Evolutionary conservation across 139 green algal species (phyloP).

Genomic region (Asterochloris sp.): DNA sequence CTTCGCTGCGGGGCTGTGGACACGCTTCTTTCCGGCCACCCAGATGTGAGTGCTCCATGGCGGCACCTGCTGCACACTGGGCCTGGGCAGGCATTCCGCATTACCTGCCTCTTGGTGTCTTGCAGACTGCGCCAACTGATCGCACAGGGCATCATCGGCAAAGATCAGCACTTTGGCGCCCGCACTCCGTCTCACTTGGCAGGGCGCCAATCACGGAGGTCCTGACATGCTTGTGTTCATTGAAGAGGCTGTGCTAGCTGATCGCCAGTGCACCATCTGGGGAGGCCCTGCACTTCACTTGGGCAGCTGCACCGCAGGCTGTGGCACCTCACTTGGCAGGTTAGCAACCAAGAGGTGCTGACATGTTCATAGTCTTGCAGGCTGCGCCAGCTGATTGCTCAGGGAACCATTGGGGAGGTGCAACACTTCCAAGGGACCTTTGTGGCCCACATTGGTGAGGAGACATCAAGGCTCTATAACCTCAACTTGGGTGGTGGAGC

Average conservation of each 20-base stretch:
- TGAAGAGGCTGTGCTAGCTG: no score
- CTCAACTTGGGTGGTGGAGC: constrained; percentile 18
- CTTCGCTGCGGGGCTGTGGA: constrained; percentile 18
- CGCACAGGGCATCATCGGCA: constrained; percentile 15
- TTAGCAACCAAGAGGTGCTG: not conserved
- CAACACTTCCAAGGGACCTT: constrained; percentile 18
- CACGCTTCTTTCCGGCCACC: constrained; percentile 5
- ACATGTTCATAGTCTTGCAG: not conserved
- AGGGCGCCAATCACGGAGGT: no score
- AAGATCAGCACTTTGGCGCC: constrained; percentile 7
- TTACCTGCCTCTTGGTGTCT: no score
- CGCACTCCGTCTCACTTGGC: no score
- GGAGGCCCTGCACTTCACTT: no score
- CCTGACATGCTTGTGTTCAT: no score
- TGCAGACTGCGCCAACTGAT: constrained; percentile 27
- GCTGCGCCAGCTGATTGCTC: constrained; percentile 27
- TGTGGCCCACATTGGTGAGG: constrained; percentile 4
- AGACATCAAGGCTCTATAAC: constrained; percentile 17
- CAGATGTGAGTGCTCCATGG: not conserved
- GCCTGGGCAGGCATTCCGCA: no score
- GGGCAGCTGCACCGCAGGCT: no score
- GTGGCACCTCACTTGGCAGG: no score
- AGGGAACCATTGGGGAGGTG: constrained; percentile 18
- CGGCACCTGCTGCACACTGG: not conserved
- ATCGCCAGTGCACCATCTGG: no score